These are phyloP conservation scores for Heritiera littoralis DNA, from an alignment of 345 rosid genomes.

Conservation along the genomic window DNA sequence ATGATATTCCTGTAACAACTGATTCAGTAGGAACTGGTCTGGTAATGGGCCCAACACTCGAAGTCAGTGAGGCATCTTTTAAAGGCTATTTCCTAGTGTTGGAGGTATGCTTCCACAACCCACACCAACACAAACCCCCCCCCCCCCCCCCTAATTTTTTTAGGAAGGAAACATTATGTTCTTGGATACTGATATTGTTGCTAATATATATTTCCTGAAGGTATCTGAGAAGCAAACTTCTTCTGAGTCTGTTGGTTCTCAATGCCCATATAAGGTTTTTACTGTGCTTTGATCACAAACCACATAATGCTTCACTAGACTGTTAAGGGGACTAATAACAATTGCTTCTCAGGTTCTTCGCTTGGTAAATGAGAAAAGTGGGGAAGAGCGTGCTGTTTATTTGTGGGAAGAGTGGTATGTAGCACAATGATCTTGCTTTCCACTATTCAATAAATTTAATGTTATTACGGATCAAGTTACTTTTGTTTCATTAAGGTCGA, in stretches of 20 bases:
- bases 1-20: constrained; percentile 24
- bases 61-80: constrained; percentile 29
- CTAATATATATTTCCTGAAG: constrained; percentile 37
- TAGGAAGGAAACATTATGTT: constrained; percentile 1
- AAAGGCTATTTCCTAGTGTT: constrained; percentile 71
- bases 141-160: constrained; percentile 9
- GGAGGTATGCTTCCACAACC: constrained; percentile 51
- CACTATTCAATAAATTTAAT: background rate
- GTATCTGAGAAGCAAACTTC: constrained; percentile 66
- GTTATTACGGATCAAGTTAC: background rate
- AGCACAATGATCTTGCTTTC: constrained; percentile 13
- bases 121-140: no score
- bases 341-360: constrained; percentile 78
- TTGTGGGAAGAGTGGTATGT: constrained; percentile 86
- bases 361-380: constrained; percentile 79
- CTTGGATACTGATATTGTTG: constrained; percentile 19
- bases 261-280: constrained; percentile 67
- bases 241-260: constrained; percentile 40
- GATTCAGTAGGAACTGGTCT: constrained; percentile 30
- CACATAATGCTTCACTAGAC: constrained; percentile 11
- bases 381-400: constrained; percentile 72
- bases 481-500: background rate
- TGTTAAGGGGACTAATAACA: constrained; percentile 18
- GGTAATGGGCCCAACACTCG: constrained; percentile 27
- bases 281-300: constrained; percentile 16